Conservation (phyloP, 1,139 yeast species). For the Saccharomycopsis crataegensis region DNA sequence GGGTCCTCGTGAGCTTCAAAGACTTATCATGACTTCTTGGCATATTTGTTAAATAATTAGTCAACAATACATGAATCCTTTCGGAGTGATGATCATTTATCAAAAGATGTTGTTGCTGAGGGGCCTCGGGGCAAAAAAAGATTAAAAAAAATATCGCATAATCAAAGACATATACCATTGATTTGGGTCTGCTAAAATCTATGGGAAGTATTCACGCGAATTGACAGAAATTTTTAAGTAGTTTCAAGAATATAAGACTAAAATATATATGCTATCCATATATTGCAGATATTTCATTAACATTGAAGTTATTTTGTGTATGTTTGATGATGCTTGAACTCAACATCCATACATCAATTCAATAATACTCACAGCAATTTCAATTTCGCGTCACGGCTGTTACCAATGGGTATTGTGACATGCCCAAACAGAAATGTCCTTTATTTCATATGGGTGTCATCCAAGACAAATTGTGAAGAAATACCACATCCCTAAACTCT, state of each 20-base stretch:
- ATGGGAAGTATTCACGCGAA: neutral
- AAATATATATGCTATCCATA: too few species aligned
- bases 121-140: neutral
- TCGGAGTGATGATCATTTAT: neutral
- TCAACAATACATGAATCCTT: too few species aligned
- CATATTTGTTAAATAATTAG: neutral
- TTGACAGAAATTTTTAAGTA: too few species aligned
- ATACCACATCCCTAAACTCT: neutral
- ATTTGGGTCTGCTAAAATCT: neutral
- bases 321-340: too few species aligned
- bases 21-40: conserved; percentile 14
- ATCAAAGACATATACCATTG: neutral
- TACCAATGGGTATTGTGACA: too few species aligned
- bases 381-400: too few species aligned
- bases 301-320: too few species aligned
- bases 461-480: neutral
- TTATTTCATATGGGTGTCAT: neutral
- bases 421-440: neutral
- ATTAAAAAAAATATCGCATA: neutral
- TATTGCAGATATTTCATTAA: too few species aligned
- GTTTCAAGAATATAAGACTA: too few species aligned
- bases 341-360: too few species aligned
- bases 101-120: neutral
- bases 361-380: too few species aligned
- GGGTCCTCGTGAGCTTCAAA: conserved; percentile 12